Evolutionary conservation across 2,329 filamentous ascomycete species (phyloP), one percentile per base, ranked within the genome.

Genomic region (Zymoseptoria passerinii): DNA sequence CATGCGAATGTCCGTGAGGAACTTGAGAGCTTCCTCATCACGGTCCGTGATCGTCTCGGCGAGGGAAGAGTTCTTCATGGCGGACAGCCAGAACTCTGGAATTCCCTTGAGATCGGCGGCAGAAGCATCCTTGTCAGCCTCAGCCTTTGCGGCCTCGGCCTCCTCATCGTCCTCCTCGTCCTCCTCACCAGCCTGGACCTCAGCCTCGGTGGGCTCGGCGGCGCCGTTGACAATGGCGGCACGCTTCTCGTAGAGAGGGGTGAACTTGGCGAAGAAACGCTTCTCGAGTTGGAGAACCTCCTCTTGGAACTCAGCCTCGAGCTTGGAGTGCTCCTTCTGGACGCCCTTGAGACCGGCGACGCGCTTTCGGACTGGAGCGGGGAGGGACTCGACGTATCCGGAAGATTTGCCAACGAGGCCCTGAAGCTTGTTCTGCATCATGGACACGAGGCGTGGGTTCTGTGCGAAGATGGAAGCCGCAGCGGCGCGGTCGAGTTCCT

Each of bases 191-290:
- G 89, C 87, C 77, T 89, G 83, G 67, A 99, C 79, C 76, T 97
- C 91, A 44, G 87, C 85, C 58, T 95, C 89, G 61, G 88, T 90
- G 28, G 94, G 94, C 80, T 99, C 94, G 61, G 80, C 75, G 64
- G 79, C 78, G 68, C 94, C 94, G 77, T 96, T 97, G 76, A 99
- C 82, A 68, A 99, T 97, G 69, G 86, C 83, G 63, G 92, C 84
- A 76, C 94, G 92, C 82, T 94, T 94, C 82, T 96, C 81, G 79
- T 99, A 99, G 53, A 99, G 84, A 61, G 94, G 94, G 56, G 90
- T 95, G 79, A 96, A 99, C 79, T 97, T 97, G 78, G 89, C 90
- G 70, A 97, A 97, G 78, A 96, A 99, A 80, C 96, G 96, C 85
- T 99, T 99, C 83, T 99, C 94, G 28, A 99, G 84, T 76, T 96